phyloP scores from a whole-genome alignment of 306 rosid species.

The Inga leiocalycina region DNA sequence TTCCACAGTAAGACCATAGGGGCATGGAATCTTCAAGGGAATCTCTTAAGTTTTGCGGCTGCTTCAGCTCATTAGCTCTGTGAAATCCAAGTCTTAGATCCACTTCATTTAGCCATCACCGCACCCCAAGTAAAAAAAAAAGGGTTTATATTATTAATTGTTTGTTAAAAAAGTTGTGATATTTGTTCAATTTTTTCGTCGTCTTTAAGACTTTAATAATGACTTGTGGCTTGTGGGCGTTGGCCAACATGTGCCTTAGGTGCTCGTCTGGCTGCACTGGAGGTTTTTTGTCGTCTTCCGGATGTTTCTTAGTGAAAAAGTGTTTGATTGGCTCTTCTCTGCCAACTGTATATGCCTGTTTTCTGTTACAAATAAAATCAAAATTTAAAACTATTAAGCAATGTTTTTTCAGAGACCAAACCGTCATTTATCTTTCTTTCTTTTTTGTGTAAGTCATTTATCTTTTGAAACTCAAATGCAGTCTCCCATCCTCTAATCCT shows the following conservation, averaged over 20 bases:
- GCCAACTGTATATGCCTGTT: not conserved
- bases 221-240: not conserved
- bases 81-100: not conserved
- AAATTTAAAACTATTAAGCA: too few species aligned
- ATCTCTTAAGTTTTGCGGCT: conserved; percentile 22
- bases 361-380: too few species aligned
- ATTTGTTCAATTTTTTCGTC: not conserved
- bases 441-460: too few species aligned
- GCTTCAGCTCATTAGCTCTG: not conserved
- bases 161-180: not conserved
- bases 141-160: not conserved
- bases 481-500: not conserved
- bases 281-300: not conserved
- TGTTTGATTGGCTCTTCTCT: not conserved
- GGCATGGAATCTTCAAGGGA: not conserved
- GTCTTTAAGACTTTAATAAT: not conserved
- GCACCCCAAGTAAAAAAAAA: too few species aligned
- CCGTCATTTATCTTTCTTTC: too few species aligned
- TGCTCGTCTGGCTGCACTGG: not conserved
- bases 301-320: not conserved
- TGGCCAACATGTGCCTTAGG: not conserved
- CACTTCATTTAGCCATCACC: not conserved
- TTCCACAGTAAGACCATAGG: not conserved
- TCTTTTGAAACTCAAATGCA: not conserved
- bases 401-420: too few species aligned